Evolutionary conservation across 2,329 filamentous ascomycete genomes (phyloP), one percentile per base, ranked within the genome.

Genomic region (Beauveria australis): DNA sequence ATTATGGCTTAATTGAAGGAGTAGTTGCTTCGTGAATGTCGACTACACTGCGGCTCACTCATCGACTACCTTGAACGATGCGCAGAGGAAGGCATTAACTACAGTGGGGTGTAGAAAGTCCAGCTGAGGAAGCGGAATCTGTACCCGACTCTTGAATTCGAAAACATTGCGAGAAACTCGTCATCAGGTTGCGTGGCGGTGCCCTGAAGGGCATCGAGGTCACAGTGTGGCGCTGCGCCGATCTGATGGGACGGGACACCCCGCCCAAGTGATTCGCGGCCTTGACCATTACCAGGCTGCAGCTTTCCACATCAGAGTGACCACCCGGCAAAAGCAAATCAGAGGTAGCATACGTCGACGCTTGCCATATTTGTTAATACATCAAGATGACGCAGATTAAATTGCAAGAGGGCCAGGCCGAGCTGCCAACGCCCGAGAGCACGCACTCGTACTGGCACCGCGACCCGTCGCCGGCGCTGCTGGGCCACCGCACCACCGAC

Each of bases 381-480:
- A 63, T 14, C 56, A 16, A 37, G 5, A 76, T 76, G 74, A 69
- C 73, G 3, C 66, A 66, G 59, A 62, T 64, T 3, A 67, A 64
- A 19, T 62, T 72, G 7, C 66, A 65, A 30, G 66, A 72, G 16
- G 70, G 71, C 56, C 77, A 80, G 65, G 74, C 82, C 1, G 81
- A 78, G 53, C 78, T 91, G 22, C 89, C 89, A 3, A 83, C 82
- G 3, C 73, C 77, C 3, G 76, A 81, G 44, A 83, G 86, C 46
- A 87, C 85, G 3, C 70, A 73, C 28, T 89, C 89, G 0, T 92
- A 89, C 76, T 93, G 89, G 89, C 88, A 89, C 68, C 81, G 78
- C 57, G 79, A 88, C 62, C 88, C 87, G 0, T 89, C 87, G 3
- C 68, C 79, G 57, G 78, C 79, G 61, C 79, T 93, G 5, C 73